Conservation (phyloP, 331 rosid species). For the Cydonia oblonga region DNA sequence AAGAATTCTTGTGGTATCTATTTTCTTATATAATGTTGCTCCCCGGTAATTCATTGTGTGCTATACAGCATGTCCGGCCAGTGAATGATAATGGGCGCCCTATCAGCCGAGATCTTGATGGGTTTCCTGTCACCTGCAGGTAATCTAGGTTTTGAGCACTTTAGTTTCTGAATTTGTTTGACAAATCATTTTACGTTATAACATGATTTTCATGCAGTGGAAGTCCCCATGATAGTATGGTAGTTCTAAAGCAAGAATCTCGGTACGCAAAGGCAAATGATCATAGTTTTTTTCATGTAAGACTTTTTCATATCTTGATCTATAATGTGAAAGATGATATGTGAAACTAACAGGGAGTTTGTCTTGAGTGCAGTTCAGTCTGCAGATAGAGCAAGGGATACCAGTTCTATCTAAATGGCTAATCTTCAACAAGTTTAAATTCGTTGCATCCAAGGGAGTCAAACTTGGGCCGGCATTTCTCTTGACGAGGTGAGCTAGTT, state of each 20-base stretch:
- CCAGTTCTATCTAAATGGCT: slow-evolving; percentile 83
- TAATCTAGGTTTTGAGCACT: slow-evolving; percentile 13
- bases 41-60: too few species aligned
- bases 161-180: slow-evolving; percentile 8
- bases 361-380: slow-evolving; percentile 49
- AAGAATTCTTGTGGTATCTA: not conserved
- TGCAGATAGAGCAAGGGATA: slow-evolving; percentile 89
- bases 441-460: slow-evolving; percentile 66
- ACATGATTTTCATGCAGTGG: slow-evolving; percentile 56
- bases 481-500: slow-evolving; percentile 70
- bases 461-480: slow-evolving; percentile 82
- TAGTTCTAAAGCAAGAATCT: slow-evolving; percentile 75
- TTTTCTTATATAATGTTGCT: too few species aligned
- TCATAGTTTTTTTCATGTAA: slow-evolving; percentile 55
- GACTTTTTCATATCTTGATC: slow-evolving; percentile 7
- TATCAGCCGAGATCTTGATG: slow-evolving; percentile 61
- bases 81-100: slow-evolving; percentile 50
- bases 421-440: slow-evolving; percentile 80
- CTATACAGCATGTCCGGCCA: slow-evolving; percentile 70
- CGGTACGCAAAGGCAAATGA: slow-evolving; percentile 64
- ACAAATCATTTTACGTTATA: slow-evolving; percentile 23
- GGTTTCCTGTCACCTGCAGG: slow-evolving; percentile 89
- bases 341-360: slow-evolving; percentile 23
- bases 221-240: slow-evolving; percentile 60
- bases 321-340: not conserved